Evolutionary conservation across 331 rosid species (phyloP).

Genomic region (Saraca asoca): DNA sequence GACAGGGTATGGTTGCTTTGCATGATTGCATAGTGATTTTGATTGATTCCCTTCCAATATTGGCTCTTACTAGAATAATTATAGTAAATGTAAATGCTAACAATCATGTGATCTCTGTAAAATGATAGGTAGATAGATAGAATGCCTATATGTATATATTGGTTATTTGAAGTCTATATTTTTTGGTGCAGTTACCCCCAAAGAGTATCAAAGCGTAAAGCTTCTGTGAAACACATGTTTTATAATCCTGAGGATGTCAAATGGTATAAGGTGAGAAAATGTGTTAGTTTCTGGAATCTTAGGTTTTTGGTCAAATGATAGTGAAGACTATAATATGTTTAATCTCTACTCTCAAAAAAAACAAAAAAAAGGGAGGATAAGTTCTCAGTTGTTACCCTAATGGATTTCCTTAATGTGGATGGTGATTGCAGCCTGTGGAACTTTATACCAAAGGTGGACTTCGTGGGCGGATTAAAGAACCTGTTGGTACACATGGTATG

Average conservation of each 20-base stretch:
- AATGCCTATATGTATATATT: not conserved
- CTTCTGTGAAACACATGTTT: conserved; percentile 82
- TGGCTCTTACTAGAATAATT: not conserved
- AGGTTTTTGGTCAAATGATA: conserved; percentile 1
- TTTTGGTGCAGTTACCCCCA: conserved; percentile 87
- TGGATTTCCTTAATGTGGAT: conserved; percentile 32
- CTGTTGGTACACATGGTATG: conserved; percentile 97
- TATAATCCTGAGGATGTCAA: conserved; percentile 93
- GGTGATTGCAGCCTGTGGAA: conserved; percentile 89
- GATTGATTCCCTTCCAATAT: conserved; percentile 4
- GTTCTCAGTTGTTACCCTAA: conserved; percentile 23
- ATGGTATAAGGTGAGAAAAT: conserved; percentile 83
- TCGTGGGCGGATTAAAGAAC: conserved; percentile 92
- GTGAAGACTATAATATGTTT: not conserved
- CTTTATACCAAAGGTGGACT: conserved; percentile 81
- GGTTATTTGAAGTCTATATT: conserved; percentile 26
- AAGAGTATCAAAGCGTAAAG: conserved; percentile 87
- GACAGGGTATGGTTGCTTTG: conserved; percentile 66
- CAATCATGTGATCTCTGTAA: not conserved
- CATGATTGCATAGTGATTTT: conserved; percentile 4
- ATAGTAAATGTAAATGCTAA: not conserved
- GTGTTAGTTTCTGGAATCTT: conserved; percentile 25
- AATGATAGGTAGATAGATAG: not conserved
- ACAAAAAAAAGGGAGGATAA: not conserved
- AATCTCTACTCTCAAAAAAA: not conserved